Percentiles rank a stretch among this genome's conserved stretches.
Conservation (phyloP, 1,139 yeast species). For the Saccharomyces uvarum region DNA sequence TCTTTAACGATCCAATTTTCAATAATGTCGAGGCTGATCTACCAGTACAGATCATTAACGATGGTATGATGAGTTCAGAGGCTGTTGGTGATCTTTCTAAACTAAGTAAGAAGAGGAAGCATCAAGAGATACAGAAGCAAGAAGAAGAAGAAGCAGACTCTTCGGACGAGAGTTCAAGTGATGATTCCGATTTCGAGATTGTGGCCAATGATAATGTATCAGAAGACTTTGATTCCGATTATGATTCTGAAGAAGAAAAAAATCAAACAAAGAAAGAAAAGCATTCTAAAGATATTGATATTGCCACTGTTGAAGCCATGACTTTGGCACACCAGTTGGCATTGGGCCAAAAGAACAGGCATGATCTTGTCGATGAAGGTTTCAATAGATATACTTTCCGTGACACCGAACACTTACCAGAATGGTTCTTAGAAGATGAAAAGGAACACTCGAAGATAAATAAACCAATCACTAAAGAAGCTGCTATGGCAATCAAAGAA, state of each 20-base stretch:
- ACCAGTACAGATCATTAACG: conserved; percentile 12
- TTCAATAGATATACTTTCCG: conserved; percentile 87
- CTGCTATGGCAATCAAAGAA: conserved; percentile 84
- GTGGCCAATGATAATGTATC: conserved; percentile 40
- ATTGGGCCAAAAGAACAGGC: conserved; percentile 72
- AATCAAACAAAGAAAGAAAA: conserved; percentile 37
- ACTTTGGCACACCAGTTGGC: conserved; percentile 95
- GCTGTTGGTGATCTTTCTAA: conserved; percentile 20
- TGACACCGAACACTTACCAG: conserved; percentile 84
- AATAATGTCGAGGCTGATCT: conserved; percentile 48
- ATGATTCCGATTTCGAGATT: conserved; percentile 45
- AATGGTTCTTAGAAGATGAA: conserved; percentile 94
- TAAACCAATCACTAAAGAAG: conserved; percentile 94
- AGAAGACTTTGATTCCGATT: conserved; percentile 36
- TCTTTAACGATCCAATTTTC: conserved; percentile 77
- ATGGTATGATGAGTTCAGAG: conserved; percentile 14
- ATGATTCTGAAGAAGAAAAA: conserved; percentile 44
- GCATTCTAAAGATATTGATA: conserved; percentile 60
- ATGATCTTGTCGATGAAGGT: conserved; percentile 83
- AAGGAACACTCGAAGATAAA: conserved; percentile 73
- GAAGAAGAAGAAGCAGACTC: conserved; percentile 19
- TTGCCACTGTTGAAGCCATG: conserved; percentile 95
- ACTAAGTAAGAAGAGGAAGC: conserved; percentile 10
- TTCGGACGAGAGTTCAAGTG: conserved; percentile 23
- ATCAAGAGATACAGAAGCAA: conserved; percentile 11